Evolutionary conservation across 345 rosid genomes (phyloP), one percentile per base, ranked within the genome.

Genomic region (Populus ilicifolia): DNA sequence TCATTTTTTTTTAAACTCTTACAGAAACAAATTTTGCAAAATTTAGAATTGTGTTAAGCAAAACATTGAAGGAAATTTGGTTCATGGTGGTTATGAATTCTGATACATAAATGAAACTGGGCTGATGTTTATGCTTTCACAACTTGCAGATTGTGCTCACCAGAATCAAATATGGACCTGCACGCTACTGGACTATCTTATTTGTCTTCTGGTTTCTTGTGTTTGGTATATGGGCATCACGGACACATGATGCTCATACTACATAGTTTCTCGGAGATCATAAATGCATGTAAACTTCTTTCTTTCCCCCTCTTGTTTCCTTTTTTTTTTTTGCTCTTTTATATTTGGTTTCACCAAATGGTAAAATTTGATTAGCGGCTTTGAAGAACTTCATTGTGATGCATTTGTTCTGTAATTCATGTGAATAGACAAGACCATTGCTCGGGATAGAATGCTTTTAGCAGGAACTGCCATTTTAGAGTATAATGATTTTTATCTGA

Each of bases 151-250:
- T 92, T 82, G 97, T 95, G 88, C 91, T 95, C 30, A 89, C 93
- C n/a, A 89, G 99, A 87, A 93, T 95, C 86, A 95, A 85, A 87
- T 91, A 93, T 25, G 99, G 99, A 74, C 99, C 99, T 54, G 99
- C 98, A 68, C 93, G 98, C 63, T 93, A 93, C 85, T 95, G 98
- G 99, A 98, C 99, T 6, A 90, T 93, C 83, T 86, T 95, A 73
- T 93, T 95, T 77, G 93, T 93, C 81, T 92, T 95, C 88, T 95
- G 99, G 98, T 95, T 95, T 90, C 96, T 95, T 56, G 97, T 95
- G 75, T 93, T 93, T 80, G 98, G 97, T 41, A 93, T 95, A 70
- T 95, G 98, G 99, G 98, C 97, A 16, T 93, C 98, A 20, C 86
- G 96, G 82, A 88, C 90, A 0, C 95, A 87, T 5, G 85, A 85